These are phyloP conservation scores for Xylariaceae sp. DNA, from an alignment of 2,329 filamentous ascomycete species.

Conservation along the genomic window DNA sequence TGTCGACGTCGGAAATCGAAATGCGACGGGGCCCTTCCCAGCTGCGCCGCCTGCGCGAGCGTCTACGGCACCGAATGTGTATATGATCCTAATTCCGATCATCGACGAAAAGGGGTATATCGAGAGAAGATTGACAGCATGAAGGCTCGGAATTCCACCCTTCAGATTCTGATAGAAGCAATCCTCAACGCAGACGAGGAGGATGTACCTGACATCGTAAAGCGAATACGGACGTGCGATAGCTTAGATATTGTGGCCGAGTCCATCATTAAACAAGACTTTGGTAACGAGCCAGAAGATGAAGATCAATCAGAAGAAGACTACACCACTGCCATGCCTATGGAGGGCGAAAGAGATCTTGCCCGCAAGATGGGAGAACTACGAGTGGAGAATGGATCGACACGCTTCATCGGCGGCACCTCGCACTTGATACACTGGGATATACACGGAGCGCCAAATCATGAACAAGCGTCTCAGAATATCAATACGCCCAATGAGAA, in stretches of 20 bases:
- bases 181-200: slow-evolving; percentile 91
- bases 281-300: slow-evolving; percentile 37
- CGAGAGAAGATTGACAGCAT: slow-evolving; percentile 88
- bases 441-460: slow-evolving; percentile 45
- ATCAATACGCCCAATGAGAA: slow-evolving; percentile 60
- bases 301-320: slow-evolving; percentile 48
- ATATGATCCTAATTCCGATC: slow-evolving; percentile 95
- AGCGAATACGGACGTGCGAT: slow-evolving; percentile 85
- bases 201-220: slow-evolving; percentile 79
- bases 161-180: slow-evolving; percentile 91
- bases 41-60: slow-evolving; percentile 92
- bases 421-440: slow-evolving; percentile 88
- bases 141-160: slow-evolving; percentile 82
- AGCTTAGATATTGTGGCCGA: slow-evolving; percentile 60
- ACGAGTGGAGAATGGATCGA: slow-evolving; percentile 80
- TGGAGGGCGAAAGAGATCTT: slow-evolving; percentile 73
- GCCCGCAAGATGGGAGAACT: slow-evolving; percentile 93
- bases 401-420: slow-evolving; percentile 91
- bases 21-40: slow-evolving; percentile 89
- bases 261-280: slow-evolving; percentile 51
- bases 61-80: slow-evolving; percentile 90
- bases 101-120: slow-evolving; percentile 94
- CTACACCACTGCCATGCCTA: slow-evolving; percentile 43
- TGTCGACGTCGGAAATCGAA: slow-evolving; percentile 80
- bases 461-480: slow-evolving; percentile 49